Conservation (phyloP, 2,329 filamentous ascomycete species). For the Elsinoe fawcettii region DNA sequence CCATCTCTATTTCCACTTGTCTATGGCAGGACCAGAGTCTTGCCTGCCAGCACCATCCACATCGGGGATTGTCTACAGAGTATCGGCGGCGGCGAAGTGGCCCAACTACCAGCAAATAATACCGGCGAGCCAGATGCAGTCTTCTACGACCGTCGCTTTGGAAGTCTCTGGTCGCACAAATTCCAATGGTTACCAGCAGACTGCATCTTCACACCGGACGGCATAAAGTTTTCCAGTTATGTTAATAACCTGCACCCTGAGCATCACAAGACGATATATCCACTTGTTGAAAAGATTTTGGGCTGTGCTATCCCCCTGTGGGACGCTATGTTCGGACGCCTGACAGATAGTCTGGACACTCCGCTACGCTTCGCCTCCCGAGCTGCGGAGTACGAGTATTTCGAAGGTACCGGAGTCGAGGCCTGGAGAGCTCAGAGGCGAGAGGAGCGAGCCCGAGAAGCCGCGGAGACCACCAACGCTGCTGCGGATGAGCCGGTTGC, state of each 20-base stretch:
- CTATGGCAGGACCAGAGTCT: constrained; percentile 42
- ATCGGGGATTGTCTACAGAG: constrained; percentile 27
- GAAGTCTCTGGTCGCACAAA: constrained; percentile 20
- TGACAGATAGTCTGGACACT: neutral
- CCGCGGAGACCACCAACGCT: neutral
- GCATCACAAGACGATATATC: constrained; percentile 21
- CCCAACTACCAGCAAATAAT: constrained; percentile 3
- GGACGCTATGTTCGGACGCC: constrained; percentile 20
- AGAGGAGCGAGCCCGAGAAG: neutral
- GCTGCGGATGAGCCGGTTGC: neutral
- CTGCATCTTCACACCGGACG: constrained; percentile 18
- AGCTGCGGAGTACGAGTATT: constrained; percentile 1
- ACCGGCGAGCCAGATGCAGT: constrained; percentile 13
- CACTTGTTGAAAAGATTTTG: constrained; percentile 23
- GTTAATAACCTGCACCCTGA: constrained; percentile 28
- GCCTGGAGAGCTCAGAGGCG: neutral
- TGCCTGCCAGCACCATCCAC: constrained; percentile 28
- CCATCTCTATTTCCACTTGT: constrained; percentile 56
- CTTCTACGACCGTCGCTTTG: neutral
- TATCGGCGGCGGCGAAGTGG: constrained; percentile 24
- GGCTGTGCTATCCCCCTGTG: constrained; percentile 24
- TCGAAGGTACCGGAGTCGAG: constrained; percentile 5
- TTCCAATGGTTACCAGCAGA: constrained; percentile 29
- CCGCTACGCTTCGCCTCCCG: constrained; percentile 3
- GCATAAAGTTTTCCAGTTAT: constrained; percentile 24